phyloP scores from a whole-genome alignment of 2,329 filamentous ascomycete species.

The Corynespora cassiicola region DNA sequence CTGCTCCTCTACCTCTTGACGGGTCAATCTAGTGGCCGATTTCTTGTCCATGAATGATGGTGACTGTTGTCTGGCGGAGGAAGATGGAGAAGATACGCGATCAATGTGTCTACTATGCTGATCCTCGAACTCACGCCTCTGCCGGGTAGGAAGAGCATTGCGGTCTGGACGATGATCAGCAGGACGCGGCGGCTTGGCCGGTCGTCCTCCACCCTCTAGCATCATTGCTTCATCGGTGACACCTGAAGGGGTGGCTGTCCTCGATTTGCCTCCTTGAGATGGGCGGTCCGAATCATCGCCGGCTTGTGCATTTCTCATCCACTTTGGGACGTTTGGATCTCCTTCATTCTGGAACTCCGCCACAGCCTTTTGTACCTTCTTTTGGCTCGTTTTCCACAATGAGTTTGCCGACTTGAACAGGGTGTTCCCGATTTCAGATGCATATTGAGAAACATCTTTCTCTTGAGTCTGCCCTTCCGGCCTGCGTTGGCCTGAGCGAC shows the following conservation, averaged over 20 bases:
- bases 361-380: conserved; percentile 90
- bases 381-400: conserved; percentile 92
- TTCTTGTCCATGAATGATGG: conserved; percentile 35
- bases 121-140: conserved; percentile 29
- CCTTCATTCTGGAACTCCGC: conserved; percentile 79
- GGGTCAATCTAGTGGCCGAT: conserved; percentile 69
- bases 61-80: conserved; percentile 44
- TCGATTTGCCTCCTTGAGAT: conserved; percentile 24
- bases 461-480: conserved; percentile 64
- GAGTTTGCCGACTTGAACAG: conserved; percentile 94
- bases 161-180: conserved; percentile 28
- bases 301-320: conserved; percentile 81
- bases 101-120: conserved; percentile 37
- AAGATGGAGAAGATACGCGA: conserved; percentile 48
- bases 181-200: conserved; percentile 47
- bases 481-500: conserved; percentile 54
- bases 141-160: conserved; percentile 28
- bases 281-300: conserved; percentile 33
- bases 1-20: conserved; percentile 79
- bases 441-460: conserved; percentile 79
- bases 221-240: conserved; percentile 71
- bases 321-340: conserved; percentile 85
- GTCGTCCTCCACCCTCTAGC: conserved; percentile 73
- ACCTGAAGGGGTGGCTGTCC: conserved; percentile 25
- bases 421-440: conserved; percentile 80